A percentile compares a stretch with the other conserved stretches of the same genome.
phyloP scores from a whole-genome alignment of 768 basidiomycete species.

The Leccinellum luteum region DNA sequence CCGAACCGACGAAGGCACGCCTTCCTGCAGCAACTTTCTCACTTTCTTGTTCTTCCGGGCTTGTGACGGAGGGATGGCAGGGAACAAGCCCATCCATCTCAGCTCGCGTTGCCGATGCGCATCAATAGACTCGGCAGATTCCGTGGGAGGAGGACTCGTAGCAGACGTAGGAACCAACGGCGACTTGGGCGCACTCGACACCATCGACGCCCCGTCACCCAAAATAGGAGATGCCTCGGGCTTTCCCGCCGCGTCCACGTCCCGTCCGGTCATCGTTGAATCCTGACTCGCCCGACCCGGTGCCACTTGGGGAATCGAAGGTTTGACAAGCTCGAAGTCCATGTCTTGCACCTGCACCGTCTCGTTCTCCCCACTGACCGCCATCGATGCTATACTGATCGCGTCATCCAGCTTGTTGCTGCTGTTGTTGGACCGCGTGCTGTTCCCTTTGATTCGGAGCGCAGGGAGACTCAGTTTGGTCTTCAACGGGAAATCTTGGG shows the following conservation, averaged over 20 bases:
- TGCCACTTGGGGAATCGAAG: slow-evolving; percentile 44
- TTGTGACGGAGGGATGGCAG: slow-evolving; percentile 53
- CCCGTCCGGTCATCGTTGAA: slow-evolving; percentile 38
- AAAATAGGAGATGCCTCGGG: slow-evolving; percentile 22
- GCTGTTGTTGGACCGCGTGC: slow-evolving; percentile 3
- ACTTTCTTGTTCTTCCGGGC: slow-evolving; percentile 80
- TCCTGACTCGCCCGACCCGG: slow-evolving; percentile 53
- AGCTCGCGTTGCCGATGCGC: slow-evolving; percentile 75
- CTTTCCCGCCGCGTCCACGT: slow-evolving; percentile 9
- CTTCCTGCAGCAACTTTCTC: slow-evolving; percentile 68
- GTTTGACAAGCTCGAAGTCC: slow-evolving; percentile 77
- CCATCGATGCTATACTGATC: slow-evolving; percentile 24
- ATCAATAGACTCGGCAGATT: slow-evolving; percentile 34
- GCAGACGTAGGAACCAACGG: slow-evolving; percentile 16
- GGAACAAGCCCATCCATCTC: slow-evolving; percentile 71
- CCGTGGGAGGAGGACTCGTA: neutral
- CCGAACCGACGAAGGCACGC: slow-evolving; percentile 78
- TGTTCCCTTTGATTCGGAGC: slow-evolving; percentile 44
- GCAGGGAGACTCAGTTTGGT: slow-evolving; percentile 70
- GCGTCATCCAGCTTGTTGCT: slow-evolving; percentile 29
- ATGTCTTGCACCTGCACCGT: slow-evolving; percentile 75
- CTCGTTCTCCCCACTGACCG: slow-evolving; percentile 39
- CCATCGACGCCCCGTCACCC: slow-evolving; percentile 43
- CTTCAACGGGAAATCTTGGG: slow-evolving; percentile 39
- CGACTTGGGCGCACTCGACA: slow-evolving; percentile 32